A percentile compares a stretch with the other conserved stretches of the same genome.
These are phyloP conservation scores for Aspergillus bridgeri DNA, from an alignment of 495 filamentous ascomycete genomes.

Conservation along the genomic window DNA sequence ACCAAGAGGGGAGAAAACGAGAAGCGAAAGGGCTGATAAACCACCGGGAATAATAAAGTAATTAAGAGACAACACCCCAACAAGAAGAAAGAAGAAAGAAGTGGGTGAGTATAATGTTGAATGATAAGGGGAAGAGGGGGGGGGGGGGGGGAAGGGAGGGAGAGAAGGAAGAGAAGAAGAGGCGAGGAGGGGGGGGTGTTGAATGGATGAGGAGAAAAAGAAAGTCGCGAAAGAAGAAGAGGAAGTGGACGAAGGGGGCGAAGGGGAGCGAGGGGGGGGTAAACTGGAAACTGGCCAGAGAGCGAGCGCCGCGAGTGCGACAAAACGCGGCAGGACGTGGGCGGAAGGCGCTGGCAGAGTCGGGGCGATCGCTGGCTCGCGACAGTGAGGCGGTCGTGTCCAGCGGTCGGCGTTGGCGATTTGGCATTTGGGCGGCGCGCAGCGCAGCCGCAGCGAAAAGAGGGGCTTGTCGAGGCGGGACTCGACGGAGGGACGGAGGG, in stretches of 20 bases:
- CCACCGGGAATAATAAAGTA: constrained; percentile 21
- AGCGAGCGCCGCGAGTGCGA: constrained; percentile 11
- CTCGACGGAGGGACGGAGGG: constrained; percentile 25
- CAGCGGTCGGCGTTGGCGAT: constrained; percentile 18
- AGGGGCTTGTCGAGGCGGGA: constrained; percentile 21
- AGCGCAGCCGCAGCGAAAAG: constrained; percentile 16
- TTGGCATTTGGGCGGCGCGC: constrained; percentile 15
- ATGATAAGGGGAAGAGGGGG: constrained; percentile 31
- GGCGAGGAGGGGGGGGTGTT: constrained; percentile 28
- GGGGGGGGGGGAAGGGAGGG: constrained; percentile 29
- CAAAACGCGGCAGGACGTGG: constrained; percentile 21
- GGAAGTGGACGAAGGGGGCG: constrained; percentile 20
- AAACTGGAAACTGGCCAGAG: constrained; percentile 3
- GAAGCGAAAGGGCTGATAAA: constrained; percentile 33
- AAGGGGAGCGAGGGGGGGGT: constrained; percentile 20
- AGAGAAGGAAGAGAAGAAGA: constrained; percentile 23
- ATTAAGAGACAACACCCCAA: constrained; percentile 36
- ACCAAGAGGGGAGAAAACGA: constrained; percentile 34
- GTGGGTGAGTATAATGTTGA: constrained; percentile 37
- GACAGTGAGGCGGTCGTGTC: constrained; percentile 30
- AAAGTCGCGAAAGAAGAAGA: constrained; percentile 28
- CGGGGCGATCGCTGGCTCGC: constrained; percentile 27
- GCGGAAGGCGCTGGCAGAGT: constrained; percentile 18
- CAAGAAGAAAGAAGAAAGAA: constrained; percentile 24
- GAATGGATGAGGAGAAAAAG: constrained; percentile 25